phyloP scores from a whole-genome alignment of 345 rosid genomes.

The Syzygium aqueum region DNA sequence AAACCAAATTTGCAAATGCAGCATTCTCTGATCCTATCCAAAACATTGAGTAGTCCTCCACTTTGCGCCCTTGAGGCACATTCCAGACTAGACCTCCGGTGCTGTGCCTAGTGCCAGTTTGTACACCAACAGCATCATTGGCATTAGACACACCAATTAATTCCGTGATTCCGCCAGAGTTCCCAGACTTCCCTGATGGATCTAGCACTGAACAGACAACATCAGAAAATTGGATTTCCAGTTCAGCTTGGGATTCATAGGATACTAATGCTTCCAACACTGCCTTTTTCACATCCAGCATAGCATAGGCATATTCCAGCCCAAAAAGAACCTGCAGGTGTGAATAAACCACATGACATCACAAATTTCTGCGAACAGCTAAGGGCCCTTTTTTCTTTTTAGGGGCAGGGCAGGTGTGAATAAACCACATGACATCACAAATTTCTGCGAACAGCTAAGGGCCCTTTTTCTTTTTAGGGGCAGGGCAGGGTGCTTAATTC shows the following conservation, averaged over 20 bases:
- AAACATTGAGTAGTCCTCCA: slow-evolving; percentile 61
- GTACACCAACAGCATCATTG: slow-evolving; percentile 10
- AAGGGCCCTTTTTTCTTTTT: not conserved
- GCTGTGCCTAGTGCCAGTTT: slow-evolving; percentile 20
- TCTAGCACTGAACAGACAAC: slow-evolving; percentile 38
- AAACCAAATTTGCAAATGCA: slow-evolving; percentile 75
- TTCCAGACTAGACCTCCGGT: slow-evolving; percentile 82
- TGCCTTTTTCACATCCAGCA: slow-evolving; percentile 41
- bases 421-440: not conserved
- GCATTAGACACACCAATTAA: slow-evolving; percentile 5
- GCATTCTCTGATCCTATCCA: slow-evolving; percentile 76
- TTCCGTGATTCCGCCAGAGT: slow-evolving; percentile 15
- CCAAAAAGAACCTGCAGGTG: slow-evolving; percentile 72
- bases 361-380: not conserved
- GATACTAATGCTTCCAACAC: slow-evolving; percentile 19
- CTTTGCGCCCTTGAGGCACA: slow-evolving; percentile 44
- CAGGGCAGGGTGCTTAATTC: not conserved
- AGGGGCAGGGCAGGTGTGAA: not conserved
- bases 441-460: not conserved
- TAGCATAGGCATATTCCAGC: slow-evolving; percentile 65
- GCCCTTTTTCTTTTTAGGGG: not conserved
- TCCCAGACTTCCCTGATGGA: slow-evolving; percentile 32
- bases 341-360: not conserved
- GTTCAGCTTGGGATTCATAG: slow-evolving; percentile 5
- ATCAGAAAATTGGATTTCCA: slow-evolving; percentile 38